Base-by-base conservation (phyloP, 306 rosid species). In the Senna tora region DNA sequence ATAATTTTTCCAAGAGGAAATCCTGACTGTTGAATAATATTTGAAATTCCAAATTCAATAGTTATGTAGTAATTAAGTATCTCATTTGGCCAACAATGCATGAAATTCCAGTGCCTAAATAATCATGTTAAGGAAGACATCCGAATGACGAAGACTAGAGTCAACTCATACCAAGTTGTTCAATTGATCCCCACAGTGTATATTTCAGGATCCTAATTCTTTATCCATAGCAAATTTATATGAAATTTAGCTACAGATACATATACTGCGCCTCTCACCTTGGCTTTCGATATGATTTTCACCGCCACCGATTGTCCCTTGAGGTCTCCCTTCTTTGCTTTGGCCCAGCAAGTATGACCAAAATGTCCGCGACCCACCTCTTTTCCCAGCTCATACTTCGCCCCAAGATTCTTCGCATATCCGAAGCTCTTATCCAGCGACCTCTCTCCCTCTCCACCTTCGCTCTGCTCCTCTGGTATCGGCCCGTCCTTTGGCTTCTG, bases 351-450 rank as follows among this genome's bases (percentile, higher is more conserved):
- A 63, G 98, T 94, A 53, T 94, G 96, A 75, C 98, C 98, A 43
- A 94, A 94, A 91, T 94, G 98, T 36, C 98, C 98, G 66, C 98
- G 90, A 38, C 98, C 98, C 28, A 91, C 87, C 83, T 91, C 97
- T 69, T 85, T 94, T 71, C 96, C 98, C 22, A 94, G 74, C 82
- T 94, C 98, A 28, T 86, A 94, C 71, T 81, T 89, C 0, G 95
- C 96, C 53, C 90, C 95, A 61, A 91, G 80, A 85, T 91, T 94
- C 85, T 85, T 91, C 9, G 78, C 80, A 76, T 89, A 94, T 14
- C 97, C 98, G 67, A 94, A 94, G 80, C 87, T 89, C 89, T 87
- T 94, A 64, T 94, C 90, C 67, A 94, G 73, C n/a, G 83, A 72
- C 82, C 90, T 81, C 83, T 83, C 98, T 20, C 85, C 83, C 14